Conservation (phyloP, 768 basidiomycete species). For the Hebeloma cylindrosporum region DNA sequence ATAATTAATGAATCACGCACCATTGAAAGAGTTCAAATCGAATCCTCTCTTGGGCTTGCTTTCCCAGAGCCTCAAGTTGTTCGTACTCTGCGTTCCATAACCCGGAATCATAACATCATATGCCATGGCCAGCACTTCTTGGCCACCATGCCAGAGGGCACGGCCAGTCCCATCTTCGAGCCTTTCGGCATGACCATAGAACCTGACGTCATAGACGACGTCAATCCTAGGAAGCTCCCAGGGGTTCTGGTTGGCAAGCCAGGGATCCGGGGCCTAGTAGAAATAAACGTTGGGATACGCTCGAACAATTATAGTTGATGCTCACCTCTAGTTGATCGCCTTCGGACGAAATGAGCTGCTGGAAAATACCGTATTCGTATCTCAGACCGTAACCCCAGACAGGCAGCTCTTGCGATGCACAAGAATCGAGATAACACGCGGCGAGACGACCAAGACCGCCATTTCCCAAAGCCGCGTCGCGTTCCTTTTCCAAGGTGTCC, state of each 20-base stretch:
- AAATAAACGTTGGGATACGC: conserved; percentile 1
- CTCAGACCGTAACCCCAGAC: conserved; percentile 95
- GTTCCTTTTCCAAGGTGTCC: conserved; percentile 83
- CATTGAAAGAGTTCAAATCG: conserved; percentile 94
- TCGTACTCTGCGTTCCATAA: conserved; percentile 79
- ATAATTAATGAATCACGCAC: conserved; percentile 36
- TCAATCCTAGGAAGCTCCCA: conserved; percentile 90
- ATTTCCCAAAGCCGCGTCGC: conserved; percentile 94
- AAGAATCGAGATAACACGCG: conserved; percentile 96
- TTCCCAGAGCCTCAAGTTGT: conserved; percentile 87
- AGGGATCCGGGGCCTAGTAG: conserved; percentile 80
- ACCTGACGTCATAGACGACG: conserved; percentile 81
- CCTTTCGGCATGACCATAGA: conserved; percentile 83
- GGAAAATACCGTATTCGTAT: conserved; percentile 96
- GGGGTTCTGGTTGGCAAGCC: conserved; percentile 85
- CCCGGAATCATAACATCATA: conserved; percentile 96
- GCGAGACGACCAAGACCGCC: conserved; percentile 95
- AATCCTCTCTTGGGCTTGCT: conserved; percentile 87
- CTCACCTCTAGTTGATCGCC: conserved; percentile 75
- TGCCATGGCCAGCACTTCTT: conserved; percentile 91
- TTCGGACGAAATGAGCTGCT: conserved; percentile 83
- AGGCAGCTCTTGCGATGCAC: conserved; percentile 85
- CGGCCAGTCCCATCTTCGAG: conserved; percentile 57
- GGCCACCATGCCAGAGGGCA: conserved; percentile 82
- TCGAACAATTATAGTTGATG: neutral